phyloP scores from a whole-genome alignment of 2,329 filamentous ascomycete species.

The Xenoacremonium recifei region DNA sequence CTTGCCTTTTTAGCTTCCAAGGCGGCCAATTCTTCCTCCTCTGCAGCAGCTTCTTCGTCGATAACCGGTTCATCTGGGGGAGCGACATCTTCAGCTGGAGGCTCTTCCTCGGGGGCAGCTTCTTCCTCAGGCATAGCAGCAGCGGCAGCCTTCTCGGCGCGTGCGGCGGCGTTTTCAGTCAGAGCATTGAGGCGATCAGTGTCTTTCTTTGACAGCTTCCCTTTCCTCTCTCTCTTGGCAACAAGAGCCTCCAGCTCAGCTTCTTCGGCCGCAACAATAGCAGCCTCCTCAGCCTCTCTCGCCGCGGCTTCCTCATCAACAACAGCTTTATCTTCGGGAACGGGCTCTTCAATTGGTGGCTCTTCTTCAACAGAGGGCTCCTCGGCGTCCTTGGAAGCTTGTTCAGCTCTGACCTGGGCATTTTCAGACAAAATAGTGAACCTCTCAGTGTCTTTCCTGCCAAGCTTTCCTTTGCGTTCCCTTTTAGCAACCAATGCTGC shows the following conservation, averaged over 20 bases:
- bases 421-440: constrained; percentile 19
- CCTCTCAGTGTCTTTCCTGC: constrained; percentile 21
- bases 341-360: constrained; percentile 11
- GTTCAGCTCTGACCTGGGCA: constrained; percentile 11
- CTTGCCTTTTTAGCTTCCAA: constrained; percentile 15
- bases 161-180: constrained; percentile 14
- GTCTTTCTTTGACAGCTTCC: constrained; percentile 21
- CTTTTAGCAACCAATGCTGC: constrained; percentile 17
- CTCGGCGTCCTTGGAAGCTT: constrained; percentile 31
- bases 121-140: constrained; percentile 18
- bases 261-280: not conserved
- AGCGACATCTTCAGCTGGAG: constrained; percentile 20
- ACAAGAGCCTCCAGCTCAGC: not conserved
- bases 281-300: constrained; percentile 12
- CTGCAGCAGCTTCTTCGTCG: constrained; percentile 14
- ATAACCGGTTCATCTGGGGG: constrained; percentile 5
- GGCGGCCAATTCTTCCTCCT: constrained; percentile 35
- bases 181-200: constrained; percentile 16
- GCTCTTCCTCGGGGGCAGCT: constrained; percentile 21
- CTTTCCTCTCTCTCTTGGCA: constrained; percentile 20
- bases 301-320: constrained; percentile 12
- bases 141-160: constrained; percentile 28
- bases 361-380: constrained; percentile 13
- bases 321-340: constrained; percentile 11
- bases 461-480: constrained; percentile 18